A percentile compares a stretch with the other conserved stretches of the same genome.
These are phyloP conservation scores for Syncephalastrum sp. DNA, from an alignment of 371 early-diverging fungal genomes.

Conservation along the genomic window DNA sequence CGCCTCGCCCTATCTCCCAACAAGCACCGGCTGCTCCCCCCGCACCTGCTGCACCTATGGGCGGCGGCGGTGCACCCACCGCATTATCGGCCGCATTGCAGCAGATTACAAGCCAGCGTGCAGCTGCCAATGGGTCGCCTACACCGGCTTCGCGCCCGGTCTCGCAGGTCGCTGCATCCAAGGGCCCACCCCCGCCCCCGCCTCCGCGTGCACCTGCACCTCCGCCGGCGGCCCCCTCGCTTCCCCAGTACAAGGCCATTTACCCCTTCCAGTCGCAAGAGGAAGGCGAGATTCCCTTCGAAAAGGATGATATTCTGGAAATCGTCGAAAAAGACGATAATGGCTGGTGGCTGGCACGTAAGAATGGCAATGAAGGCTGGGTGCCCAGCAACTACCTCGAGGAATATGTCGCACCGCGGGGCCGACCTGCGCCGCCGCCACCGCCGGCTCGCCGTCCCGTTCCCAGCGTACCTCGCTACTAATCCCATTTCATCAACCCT, in stretches of 20 bases:
- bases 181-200: conserved; percentile 54
- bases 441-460: conserved; percentile 51
- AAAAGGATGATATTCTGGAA: conserved; percentile 68
- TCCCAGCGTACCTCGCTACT: conserved; percentile 15
- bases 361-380: conserved; percentile 78
- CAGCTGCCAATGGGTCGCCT: background rate
- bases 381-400: conserved; percentile 84
- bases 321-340: conserved; percentile 78
- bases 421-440: conserved; percentile 55
- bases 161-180: conserved; percentile 14
- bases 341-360: conserved; percentile 85
- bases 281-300: conserved; percentile 69
- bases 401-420: conserved; percentile 46
- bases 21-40: conserved; percentile 46
- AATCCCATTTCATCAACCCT: too few relatives aligned
- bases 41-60: conserved; percentile 31
- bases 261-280: conserved; percentile 72
- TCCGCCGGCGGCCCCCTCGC: conserved; percentile 41
- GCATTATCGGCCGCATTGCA: background rate
- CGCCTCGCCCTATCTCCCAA: conserved; percentile 20
- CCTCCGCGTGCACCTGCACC: conserved; percentile 55
- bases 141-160: conserved; percentile 28
- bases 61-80: background rate
- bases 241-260: conserved; percentile 71
- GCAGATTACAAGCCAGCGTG: background rate